phyloP scores from a whole-genome alignment of 306 rosid genomes.

The Trifolium subterraneum region DNA sequence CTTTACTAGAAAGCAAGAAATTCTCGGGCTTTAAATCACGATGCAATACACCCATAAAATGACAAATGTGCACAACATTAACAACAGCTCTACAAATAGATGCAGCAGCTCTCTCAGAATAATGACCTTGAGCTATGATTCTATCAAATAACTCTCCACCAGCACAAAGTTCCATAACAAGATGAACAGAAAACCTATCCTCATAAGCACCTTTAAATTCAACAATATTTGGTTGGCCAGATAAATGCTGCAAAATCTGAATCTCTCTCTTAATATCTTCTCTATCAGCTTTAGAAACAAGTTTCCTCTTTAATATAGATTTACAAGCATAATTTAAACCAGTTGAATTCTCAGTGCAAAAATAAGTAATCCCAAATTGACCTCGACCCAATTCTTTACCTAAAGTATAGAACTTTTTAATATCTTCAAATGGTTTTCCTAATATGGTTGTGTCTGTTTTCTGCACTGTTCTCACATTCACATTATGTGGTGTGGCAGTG shows the following conservation, averaged over 20 bases:
- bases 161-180: constrained; percentile 92
- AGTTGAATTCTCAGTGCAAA: constrained; percentile 72
- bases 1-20: constrained; percentile 80
- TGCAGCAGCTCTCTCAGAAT: constrained; percentile 87
- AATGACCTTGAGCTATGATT: constrained; percentile 79
- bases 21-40: constrained; percentile 96
- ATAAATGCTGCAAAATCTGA: constrained; percentile 89
- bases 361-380: constrained; percentile 85
- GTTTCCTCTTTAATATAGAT: constrained; percentile 82
- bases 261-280: constrained; percentile 86
- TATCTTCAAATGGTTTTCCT: constrained; percentile 71
- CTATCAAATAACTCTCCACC: constrained; percentile 93
- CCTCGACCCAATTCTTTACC: constrained; percentile 92
- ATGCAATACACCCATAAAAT: constrained; percentile 89
- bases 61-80: constrained; percentile 85
- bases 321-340: constrained; percentile 77
- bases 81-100: constrained; percentile 68
- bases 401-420: constrained; percentile 63
- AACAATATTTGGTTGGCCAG: constrained; percentile 85
- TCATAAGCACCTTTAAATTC: constrained; percentile 82
- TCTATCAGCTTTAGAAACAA: constrained; percentile 63
- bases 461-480: constrained; percentile 39
- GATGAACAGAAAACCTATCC: constrained; percentile 80
- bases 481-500: not conserved
- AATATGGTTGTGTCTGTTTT: constrained; percentile 58